Base-by-base conservation (phyloP, 2,329 filamentous ascomycete genomes). In the Huntiella savannae region DNA sequence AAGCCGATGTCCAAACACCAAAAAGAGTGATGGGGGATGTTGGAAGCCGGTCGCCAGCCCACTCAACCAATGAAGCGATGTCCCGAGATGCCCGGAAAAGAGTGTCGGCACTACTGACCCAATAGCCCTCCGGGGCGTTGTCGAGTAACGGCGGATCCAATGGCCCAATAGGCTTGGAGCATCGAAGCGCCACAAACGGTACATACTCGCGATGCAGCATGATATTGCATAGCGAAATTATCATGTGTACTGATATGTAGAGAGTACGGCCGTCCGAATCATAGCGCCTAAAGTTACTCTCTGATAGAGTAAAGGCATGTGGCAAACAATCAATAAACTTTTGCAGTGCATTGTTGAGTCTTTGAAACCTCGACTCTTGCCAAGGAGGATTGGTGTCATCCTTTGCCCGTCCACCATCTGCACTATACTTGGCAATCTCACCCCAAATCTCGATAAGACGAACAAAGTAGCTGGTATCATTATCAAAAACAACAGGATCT, bases 21-120 rank as follows among this genome's bases (percentile, higher is more conserved):
- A 81, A 83, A 3, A 74, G 68, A 3, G 78, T 69, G 33, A 82
- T 68, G 0, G 78, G 76, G 1, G 79, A 83, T 57, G 82, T 73
- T 1, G 77, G 73, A 2, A 82, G 61, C 47, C 71, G 72, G 46
- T 72, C 68, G 46, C 72, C 67, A 54, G 74, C 78, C 3, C 75
- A 72, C 11, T 71, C 66, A 12, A 80, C 69, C 22, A 85, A 62
- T 46, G 80, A 70, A 38, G 79, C 67, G 49, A 83, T 76, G 17
- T 77, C 70, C 43, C 67, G 66, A 4, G 74, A 74, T 3, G 77
- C 69, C 49, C 64, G 68, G 58, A 81, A 84, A 46, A 79, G 69
- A 42, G 71, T 65, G 34, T 71, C 66, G 3, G 78, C 75, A 52
- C 71, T 77, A 10, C 69, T 60, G 39, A 72, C 66, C 77, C 77